Evolutionary conservation across 106 monocot species (phyloP).

Genomic region (Dendrobium officinale): DNA sequence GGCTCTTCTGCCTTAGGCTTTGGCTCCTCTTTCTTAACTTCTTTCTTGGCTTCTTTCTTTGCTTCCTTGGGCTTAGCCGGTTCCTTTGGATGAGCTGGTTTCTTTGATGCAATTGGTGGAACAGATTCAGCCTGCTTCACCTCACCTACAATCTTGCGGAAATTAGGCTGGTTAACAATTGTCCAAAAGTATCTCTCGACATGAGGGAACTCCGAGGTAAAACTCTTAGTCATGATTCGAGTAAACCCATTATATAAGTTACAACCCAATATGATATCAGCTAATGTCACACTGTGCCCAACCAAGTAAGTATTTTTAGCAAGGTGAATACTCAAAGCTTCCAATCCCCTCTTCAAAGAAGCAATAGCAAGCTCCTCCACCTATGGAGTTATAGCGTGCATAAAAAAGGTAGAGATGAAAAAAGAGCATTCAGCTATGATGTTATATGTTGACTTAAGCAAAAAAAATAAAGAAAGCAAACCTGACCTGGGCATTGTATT

Average conservation of each 20-base stretch:
- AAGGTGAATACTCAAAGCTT: constrained; percentile 64
- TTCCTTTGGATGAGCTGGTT: constrained; percentile 20
- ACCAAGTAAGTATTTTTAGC: constrained; percentile 72
- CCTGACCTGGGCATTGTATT: constrained; percentile 44
- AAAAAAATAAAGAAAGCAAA: background rate
- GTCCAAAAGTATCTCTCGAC: constrained; percentile 96
- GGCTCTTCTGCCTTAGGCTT: constrained; percentile 47
- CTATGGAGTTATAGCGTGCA: constrained; percentile 16
- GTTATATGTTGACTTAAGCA: background rate
- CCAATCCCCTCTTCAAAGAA: constrained; percentile 60
- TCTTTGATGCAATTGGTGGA: constrained; percentile 41
- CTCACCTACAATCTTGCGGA: constrained; percentile 65
- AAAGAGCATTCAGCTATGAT: background rate
- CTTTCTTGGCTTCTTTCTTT: constrained; percentile 33
- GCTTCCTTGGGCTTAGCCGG: constrained; percentile 34
- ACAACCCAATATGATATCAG: constrained; percentile 75
- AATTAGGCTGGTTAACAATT: constrained; percentile 77
- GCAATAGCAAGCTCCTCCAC: constrained; percentile 61
- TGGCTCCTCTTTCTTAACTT: constrained; percentile 26
- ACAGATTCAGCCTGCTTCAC: constrained; percentile 66
- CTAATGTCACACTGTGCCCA: constrained; percentile 68
- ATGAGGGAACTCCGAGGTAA: constrained; percentile 78
- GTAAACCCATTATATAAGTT: constrained; percentile 52
- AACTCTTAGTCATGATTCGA: constrained; percentile 57
- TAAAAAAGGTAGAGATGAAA: background rate